phyloP scores from a whole-genome alignment of 164 flowering plant genomes.

The Dillenia turbinata region DNA sequence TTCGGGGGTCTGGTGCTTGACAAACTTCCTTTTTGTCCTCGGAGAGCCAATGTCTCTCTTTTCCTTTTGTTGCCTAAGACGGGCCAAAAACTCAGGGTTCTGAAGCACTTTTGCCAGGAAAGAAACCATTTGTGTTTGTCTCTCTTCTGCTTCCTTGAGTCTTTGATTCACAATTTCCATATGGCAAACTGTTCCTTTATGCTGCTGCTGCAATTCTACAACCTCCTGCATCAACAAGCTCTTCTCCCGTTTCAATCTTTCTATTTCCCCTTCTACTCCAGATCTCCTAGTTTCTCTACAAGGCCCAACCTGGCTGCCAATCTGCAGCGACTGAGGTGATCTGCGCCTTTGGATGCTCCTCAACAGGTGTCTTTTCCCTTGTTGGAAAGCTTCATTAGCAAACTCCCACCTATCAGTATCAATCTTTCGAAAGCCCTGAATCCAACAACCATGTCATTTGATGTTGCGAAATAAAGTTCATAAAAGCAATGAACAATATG shows the following conservation, averaged over 20 bases:
- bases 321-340: constrained; percentile 47
- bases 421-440: constrained; percentile 91
- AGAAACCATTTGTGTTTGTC: constrained; percentile 73
- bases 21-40: constrained; percentile 47
- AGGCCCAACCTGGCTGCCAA: constrained; percentile 23
- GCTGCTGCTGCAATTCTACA: constrained; percentile 63
- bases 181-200: constrained; percentile 44
- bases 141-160: constrained; percentile 64
- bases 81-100: constrained; percentile 55
- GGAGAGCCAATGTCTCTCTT: constrained; percentile 33
- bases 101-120: constrained; percentile 70
- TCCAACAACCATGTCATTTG: constrained; percentile 5
- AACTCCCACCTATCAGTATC: constrained; percentile 87
- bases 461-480: no score
- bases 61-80: constrained; percentile 42
- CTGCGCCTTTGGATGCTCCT: constrained; percentile 79
- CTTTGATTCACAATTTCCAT: constrained; percentile 51
- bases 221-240: constrained; percentile 60
- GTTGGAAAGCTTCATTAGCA: constrained; percentile 61
- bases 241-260: constrained; percentile 52
- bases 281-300: constrained; percentile 28
- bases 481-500: no score
- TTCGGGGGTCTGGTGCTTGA: constrained; percentile 39
- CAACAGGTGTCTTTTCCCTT: constrained; percentile 67
- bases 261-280: constrained; percentile 47